Evolutionary conservation across 768 basidiomycete species (phyloP).

Genomic region (Boletus fagicola): DNA sequence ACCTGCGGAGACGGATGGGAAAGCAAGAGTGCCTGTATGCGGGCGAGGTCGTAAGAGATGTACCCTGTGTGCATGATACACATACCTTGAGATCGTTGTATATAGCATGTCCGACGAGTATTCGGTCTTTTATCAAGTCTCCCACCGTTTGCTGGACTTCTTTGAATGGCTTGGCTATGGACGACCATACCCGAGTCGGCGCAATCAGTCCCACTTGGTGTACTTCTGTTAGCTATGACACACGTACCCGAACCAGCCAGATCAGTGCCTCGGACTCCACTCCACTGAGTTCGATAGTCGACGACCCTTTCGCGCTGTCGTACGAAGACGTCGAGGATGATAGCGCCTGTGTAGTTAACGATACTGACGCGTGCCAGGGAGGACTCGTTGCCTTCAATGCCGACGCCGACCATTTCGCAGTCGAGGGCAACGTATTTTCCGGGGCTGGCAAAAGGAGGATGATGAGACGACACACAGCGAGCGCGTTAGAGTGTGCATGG

Average conservation of each 20-base stretch:
- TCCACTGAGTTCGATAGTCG: slow-evolving; percentile 90
- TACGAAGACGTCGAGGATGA: slow-evolving; percentile 83
- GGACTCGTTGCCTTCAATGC: slow-evolving; percentile 11
- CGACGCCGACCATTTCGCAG: slow-evolving; percentile 49
- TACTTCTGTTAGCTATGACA: too few relatives aligned
- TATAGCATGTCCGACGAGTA: slow-evolving; percentile 89
- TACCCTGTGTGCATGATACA: not conserved
- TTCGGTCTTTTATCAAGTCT: slow-evolving; percentile 68
- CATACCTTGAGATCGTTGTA: slow-evolving; percentile 67
- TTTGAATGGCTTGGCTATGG: slow-evolving; percentile 68
- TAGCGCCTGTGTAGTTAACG: slow-evolving; percentile 83
- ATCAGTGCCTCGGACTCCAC: slow-evolving; percentile 76
- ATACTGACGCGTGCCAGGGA: slow-evolving; percentile 34
- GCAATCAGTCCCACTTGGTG: not conserved
- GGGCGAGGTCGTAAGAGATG: not conserved
- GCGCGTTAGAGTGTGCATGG: not conserved
- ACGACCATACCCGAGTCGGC: not conserved
- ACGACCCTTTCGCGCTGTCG: slow-evolving; percentile 83
- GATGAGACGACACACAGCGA: slow-evolving; percentile 2
- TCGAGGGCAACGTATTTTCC: slow-evolving; percentile 83
- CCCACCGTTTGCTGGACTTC: slow-evolving; percentile 80
- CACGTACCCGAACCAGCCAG: slow-evolving; percentile 58
- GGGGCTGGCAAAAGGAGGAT: slow-evolving; percentile 38
- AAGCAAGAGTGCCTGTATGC: too few relatives aligned
- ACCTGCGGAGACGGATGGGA: too few relatives aligned